phyloP scores from a whole-genome alignment of 2,329 filamentous ascomycete species.

The Calonectria hongkongensis region DNA sequence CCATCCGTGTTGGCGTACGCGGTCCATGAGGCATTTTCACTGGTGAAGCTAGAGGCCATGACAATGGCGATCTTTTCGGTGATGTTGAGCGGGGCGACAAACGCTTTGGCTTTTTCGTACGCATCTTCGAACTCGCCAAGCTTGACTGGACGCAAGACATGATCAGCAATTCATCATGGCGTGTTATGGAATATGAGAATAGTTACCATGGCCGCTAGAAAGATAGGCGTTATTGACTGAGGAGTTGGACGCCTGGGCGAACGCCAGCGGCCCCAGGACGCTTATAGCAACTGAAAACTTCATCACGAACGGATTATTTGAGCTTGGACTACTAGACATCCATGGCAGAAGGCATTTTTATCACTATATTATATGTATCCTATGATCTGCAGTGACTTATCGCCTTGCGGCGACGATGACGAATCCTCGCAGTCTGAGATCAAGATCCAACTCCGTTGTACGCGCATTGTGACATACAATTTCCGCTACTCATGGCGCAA shows the following conservation, averaged over 20 bases:
- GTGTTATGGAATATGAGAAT: neutral
- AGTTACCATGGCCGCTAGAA: conserved; percentile 6
- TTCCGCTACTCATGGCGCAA: neutral
- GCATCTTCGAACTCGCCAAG: neutral
- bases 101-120: conserved; percentile 22
- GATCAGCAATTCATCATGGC: neutral
- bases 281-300: neutral
- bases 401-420: neutral
- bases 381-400: neutral
- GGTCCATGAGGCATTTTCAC: conserved; percentile 10
- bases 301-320: neutral
- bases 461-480: neutral
- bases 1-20: conserved; percentile 18
- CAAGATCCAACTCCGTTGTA: neutral
- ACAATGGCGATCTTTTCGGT: conserved; percentile 29
- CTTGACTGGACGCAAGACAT: conserved; percentile 2
- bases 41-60: conserved; percentile 14
- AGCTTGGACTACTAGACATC: no score
- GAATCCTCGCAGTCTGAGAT: neutral
- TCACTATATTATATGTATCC: neutral
- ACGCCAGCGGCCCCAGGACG: neutral
- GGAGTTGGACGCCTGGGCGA: neutral
- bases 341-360: neutral
- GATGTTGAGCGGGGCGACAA: conserved; percentile 15
- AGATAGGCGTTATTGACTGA: conserved; percentile 3